Evolutionary conservation across 2,329 filamentous ascomycete species (phyloP), one percentile per base, ranked within the genome.

Genomic region (Trichoderma citrinoviride): DNA sequence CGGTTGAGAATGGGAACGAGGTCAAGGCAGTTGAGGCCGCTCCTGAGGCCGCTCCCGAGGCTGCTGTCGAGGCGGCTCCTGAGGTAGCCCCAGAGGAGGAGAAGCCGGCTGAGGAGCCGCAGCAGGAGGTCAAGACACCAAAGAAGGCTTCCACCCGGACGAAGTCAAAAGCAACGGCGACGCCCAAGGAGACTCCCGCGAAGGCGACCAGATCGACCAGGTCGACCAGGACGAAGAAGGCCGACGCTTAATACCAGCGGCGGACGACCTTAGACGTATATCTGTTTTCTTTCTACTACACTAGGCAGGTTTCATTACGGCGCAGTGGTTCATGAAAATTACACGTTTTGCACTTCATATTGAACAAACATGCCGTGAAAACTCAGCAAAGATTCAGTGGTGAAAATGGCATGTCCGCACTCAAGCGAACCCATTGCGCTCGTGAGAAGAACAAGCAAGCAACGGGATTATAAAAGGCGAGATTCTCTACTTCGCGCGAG

Each of bases 391-490:
- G 46, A 67, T 67, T 47, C 44, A n/a, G 21, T 37, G 23, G 33
- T 21, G 7, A 12, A 50, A 17, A 40, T 17, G 10, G 46, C 23
- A 83, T 87, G 83, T 86, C 75, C 80, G 83, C 84, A 76, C 83
- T 84, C 83, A 87, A 79, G 84, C 84, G 84, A 87, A 87, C 83
- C 84, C 80, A 79, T 77, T 75, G 78, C 79, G 79, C 81, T 79
- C 81, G 77, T 76, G 68, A 70, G 71, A 71, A 72, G 70, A 72
- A 73, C 66, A 74, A 79, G 81, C 78, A 78, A 77, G 79, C 77
- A 76, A 78, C 77, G 79, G 81, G 83, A 87, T 87, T 86, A 85
- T 85, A 81, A 86, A 85, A 81, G 81, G 83, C 81, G 76, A 61
- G n/a, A 50, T 78, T 65, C 69, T 87, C 83, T 87, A 78, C 84